Evolutionary conservation across 148 eudicot species (phyloP), one percentile per base, ranked within the genome.

Genomic region (Selenicereus undatus): DNA sequence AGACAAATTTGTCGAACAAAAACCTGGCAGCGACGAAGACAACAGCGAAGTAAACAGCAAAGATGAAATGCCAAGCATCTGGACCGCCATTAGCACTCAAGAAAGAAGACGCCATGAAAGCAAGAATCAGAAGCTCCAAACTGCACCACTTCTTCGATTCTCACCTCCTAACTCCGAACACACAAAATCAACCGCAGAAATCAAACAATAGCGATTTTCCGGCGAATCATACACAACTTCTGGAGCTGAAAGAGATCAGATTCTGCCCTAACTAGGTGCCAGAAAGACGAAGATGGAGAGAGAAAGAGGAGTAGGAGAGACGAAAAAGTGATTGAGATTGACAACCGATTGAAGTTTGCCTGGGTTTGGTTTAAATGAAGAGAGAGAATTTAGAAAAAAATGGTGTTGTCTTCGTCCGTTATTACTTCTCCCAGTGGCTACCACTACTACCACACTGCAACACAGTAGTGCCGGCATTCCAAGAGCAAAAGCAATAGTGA

Each of bases 1-100:
- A 92, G 9, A 95, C 60, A 81, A 88, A 92, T 82, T 87, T 91
- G 82, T 95, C 97, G 62, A 93, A 91, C 78, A 92, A 68, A 78
- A 91, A 91, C 79, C 99, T 88, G 56, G 89, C 97, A 60, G 82
- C 88, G 48, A 88, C 87, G 73, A 93, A 92, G 73, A 74, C 84
- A 70, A 92, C 39, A 1, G 92, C 91, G 82, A 95, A 93, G 76
- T 72, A 82, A 5, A 90, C n/a, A 10, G 95, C 93, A 77, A 81
- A 21, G 27, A 80, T 1, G 79, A 92, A 87, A 87, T 93, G 93
- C 88, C 78, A 90, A 30, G 85, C 75, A 73, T 88, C 87, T 0
- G 94, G 89, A 10, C 24, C 88, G 45, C 82, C 86, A 76, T 62
- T 80, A 69, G 82, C 66, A 27, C 71, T 84, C 82, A 85, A 80